Conservation (phyloP, 345 rosid genomes). For the Heritiera littoralis region DNA sequence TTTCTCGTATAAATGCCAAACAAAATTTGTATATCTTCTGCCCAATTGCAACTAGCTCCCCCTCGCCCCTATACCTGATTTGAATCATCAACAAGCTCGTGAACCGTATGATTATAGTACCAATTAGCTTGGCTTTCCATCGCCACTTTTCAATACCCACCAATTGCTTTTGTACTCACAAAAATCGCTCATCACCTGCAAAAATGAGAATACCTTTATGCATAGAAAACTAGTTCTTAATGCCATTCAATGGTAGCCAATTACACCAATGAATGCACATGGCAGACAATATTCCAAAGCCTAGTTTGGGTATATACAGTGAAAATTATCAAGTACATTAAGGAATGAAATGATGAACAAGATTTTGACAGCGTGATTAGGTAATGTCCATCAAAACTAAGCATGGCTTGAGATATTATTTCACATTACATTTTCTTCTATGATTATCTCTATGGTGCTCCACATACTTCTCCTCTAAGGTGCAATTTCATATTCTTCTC, state of each 20-base stretch:
- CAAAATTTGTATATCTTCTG: no score
- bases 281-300: background rate
- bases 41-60: no score
- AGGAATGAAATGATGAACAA: background rate
- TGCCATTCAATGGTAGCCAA: background rate
- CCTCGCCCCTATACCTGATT: no score
- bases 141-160: constrained; percentile 21
- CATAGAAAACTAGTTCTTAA: background rate
- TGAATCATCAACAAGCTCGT: no score
- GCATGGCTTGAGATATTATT: background rate
- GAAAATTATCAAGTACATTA: background rate
- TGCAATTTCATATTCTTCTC: background rate
- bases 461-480: background rate
- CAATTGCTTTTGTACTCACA: background rate
- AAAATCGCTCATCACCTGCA: constrained; percentile 17
- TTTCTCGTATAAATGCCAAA: no score
- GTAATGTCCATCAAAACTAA: background rate
- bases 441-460: background rate
- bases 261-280: background rate
- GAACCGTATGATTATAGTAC: no score
- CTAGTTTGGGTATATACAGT: no score
- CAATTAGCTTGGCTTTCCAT: constrained; percentile 25
- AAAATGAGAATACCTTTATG: background rate
- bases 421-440: background rate
- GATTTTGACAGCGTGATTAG: background rate